Base-by-base conservation (phyloP, 176 grass and related monocot genomes). In the Rhynchospora breviuscula region DNA sequence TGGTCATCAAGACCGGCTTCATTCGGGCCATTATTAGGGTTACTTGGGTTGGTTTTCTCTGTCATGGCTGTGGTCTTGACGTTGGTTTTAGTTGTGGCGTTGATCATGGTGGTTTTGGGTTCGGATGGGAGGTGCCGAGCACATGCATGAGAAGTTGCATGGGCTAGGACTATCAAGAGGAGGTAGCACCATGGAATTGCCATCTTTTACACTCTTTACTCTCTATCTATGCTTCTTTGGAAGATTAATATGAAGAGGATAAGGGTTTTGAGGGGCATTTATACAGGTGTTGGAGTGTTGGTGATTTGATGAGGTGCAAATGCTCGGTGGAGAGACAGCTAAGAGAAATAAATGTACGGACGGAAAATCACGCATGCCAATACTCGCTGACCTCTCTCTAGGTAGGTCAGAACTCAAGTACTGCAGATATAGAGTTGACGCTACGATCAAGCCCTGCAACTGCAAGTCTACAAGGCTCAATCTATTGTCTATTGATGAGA, bases 281-380 rank as follows among this genome's bases (percentile, higher is more conserved):
- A 59, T 80, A 59, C 13, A 62, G 56, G 78, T 62, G 29, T 31
- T 60, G 51, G 8, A 31, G 74, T 14, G 26, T 8, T 64, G 10
- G 21, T 66, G 26, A 1, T 7, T 9, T 26, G 22, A 2, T 10
- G 10, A 43, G 43, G 17, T 59, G 35, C 35, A 35, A 40, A 54
- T 79, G 77, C 54, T 79, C 47, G 78, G 78, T 62, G 21, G 1
- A 33, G 54, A 14, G 78, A 40, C 78, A 80, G 56, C 23, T 46
- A 80, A 43, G 78, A 80, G 52, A 19, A 80, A 29, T 80, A 61
- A 80, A 80, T 80, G 78, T 80, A 79, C 74, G 31, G 78, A 40
- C 11, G 10, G 56, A 80, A 59, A 80, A 80, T 80, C 56, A 80
- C 78, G 29, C 78, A 35, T 40, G 78, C 61, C 56, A 59, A 61